These are phyloP conservation scores for Tagetes patula DNA, from an alignment of 129 eudicot species.

Conservation along the genomic window DNA sequence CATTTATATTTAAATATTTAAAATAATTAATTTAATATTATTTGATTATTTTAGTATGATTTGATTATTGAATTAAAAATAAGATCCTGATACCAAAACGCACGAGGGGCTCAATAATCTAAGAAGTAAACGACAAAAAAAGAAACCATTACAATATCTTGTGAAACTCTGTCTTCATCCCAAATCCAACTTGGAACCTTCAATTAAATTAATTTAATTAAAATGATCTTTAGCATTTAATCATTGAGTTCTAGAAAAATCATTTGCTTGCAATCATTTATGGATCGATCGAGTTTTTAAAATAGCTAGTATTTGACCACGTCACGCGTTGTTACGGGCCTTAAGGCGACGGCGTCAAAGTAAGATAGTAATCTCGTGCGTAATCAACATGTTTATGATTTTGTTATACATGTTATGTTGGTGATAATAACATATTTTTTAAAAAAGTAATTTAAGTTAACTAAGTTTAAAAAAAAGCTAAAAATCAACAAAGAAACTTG, in stretches of 20 bases:
- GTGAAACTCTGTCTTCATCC: slow-evolving; percentile 34
- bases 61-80: slow-evolving; percentile 1
- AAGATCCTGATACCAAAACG: slow-evolving; percentile 23
- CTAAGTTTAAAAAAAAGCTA: no score
- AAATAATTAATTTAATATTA: no score
- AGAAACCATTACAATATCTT: slow-evolving; percentile 24
- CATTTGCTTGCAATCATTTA: neutral
- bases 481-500: no score
- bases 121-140: slow-evolving; percentile 23
- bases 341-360: no score
- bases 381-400: no score
- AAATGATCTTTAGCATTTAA: neutral
- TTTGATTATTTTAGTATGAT: slow-evolving; percentile 2
- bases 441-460: no score
- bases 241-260: neutral
- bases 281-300: neutral
- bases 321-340: no score
- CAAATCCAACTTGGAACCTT: slow-evolving; percentile 30
- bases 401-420: no score
- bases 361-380: no score
- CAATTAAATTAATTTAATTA: neutral
- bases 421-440: no score
- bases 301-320: no score
- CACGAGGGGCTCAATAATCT: slow-evolving; percentile 44
- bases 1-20: no score